Base-by-base conservation (phyloP, 2,329 filamentous ascomycete genomes). In the Cercospora citrullina region DNA sequence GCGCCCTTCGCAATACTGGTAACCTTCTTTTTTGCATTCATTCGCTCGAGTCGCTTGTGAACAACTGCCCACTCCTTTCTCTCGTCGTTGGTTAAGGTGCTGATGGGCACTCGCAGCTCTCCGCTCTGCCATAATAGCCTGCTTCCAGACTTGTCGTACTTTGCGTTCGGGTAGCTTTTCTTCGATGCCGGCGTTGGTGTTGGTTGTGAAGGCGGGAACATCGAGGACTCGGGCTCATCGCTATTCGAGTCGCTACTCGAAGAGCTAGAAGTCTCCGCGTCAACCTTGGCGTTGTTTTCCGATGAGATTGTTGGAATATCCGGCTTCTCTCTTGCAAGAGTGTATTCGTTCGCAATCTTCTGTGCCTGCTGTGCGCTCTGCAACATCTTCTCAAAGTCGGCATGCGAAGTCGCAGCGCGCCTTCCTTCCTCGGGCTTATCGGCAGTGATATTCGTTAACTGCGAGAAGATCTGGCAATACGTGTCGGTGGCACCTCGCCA, bases 401-500 rank as follows among this genome's bases (percentile, higher is more conserved):
- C 65, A 57, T 77, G 74, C 28, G 67, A 69, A 14, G 68, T 62
- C 6, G 69, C 68, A 5, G 72, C 72, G 18, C 61, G 60, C 30
- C 72, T 66, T 2, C 74, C 75, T 45, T 74, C 69, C 8, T 64
- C 70, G 2, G 71, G 66, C 53, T 77, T 73, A 1, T 72, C 70
- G 1, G 70, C 74, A 23, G 74, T 76, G 48, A 76, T 62, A 18
- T 65, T 67, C 21, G 67, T 69, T 45, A 78, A 57, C 51, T 75
- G 66, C 28, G 68, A 64, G 69, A 78, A 77, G 63, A 78, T 68
- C 9, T 71, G 66, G 61, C 69, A 69, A 66, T 75, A 78, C 2
- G 68, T 66, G 33, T 73, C 72, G 12, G 73, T 75, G 10, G 75
- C 72, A 26, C 58, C 64, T 26, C 69, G 64, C 76, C 75, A 78